These are phyloP conservation scores for Yamadazyma taylorii DNA, from an alignment of 1,139 yeast species.

Conservation along the genomic window DNA sequence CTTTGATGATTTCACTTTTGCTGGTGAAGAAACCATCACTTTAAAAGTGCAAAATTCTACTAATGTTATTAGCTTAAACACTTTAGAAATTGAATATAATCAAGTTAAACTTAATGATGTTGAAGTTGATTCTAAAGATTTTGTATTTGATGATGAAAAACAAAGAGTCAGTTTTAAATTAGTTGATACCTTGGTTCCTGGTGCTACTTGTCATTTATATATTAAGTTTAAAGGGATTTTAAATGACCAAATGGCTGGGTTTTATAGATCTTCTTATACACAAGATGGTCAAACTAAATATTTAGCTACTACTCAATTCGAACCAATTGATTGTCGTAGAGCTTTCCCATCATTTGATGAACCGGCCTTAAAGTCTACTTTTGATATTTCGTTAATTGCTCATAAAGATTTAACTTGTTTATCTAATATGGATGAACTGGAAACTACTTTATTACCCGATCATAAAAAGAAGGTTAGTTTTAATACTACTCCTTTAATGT, in stretches of 20 bases:
- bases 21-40: constrained; percentile 65
- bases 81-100: constrained; percentile 62
- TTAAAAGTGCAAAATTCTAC: constrained; percentile 60
- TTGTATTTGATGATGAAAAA: constrained; percentile 44
- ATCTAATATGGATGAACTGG: constrained; percentile 75
- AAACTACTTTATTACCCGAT: constrained; percentile 43
- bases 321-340: constrained; percentile 85
- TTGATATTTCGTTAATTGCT: constrained; percentile 64
- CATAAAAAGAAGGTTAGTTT: constrained; percentile 53
- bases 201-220: constrained; percentile 43
- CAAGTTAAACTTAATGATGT: constrained; percentile 48
- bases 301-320: constrained; percentile 85
- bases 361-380: constrained; percentile 80
- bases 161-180: constrained; percentile 69
- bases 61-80: constrained; percentile 54
- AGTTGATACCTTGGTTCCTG: constrained; percentile 45
- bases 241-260: constrained; percentile 85
- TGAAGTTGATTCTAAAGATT: constrained; percentile 28
- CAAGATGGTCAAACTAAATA: constrained; percentile 61
- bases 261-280: constrained; percentile 72
- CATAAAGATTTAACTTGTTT: constrained; percentile 62
- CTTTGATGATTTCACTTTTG: constrained; percentile 66
- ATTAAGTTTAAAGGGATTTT: constrained; percentile 68
- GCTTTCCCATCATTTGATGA: constrained; percentile 93
- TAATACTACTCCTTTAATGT: constrained; percentile 67